Percentiles rank a stretch among this genome's conserved stretches.
These are phyloP conservation scores for Chytridium lagenaria DNA, from an alignment of 371 early-diverging fungal genomes.

Conservation along the genomic window DNA sequence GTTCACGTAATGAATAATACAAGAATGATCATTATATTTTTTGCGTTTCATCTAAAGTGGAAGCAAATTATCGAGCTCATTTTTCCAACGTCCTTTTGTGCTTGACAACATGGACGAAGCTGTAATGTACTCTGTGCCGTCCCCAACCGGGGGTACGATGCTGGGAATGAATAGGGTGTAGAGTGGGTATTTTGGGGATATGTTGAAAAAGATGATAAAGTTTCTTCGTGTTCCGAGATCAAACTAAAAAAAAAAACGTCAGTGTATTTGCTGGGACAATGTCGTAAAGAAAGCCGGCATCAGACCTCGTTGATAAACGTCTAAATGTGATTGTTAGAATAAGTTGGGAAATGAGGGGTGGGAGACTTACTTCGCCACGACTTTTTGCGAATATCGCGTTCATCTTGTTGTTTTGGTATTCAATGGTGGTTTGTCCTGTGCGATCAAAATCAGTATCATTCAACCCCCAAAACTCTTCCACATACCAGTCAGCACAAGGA, in stretches of 20 bases:
- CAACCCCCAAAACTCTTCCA: not conserved
- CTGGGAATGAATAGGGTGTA: not conserved
- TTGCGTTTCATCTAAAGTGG: no score
- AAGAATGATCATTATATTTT: no score
- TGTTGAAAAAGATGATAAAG: constrained; percentile 47
- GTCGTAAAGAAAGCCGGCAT: no score
- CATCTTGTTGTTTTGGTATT: constrained; percentile 37
- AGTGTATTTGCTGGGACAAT: no score
- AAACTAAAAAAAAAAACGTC: constrained; percentile 28
- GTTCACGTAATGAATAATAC: no score
- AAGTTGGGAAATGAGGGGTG: not conserved
- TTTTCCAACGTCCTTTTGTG: not conserved
- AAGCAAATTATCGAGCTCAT: not conserved
- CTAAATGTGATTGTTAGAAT: constrained; percentile 13
- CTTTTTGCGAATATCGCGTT: not conserved
- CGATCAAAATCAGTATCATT: not conserved
- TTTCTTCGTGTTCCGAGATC: constrained; percentile 54
- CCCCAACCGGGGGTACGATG: constrained; percentile 1
- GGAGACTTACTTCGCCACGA: constrained; percentile 38
- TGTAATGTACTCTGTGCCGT: constrained; percentile 1
- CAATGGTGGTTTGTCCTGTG: constrained; percentile 46
- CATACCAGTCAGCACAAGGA: constrained; percentile 40
- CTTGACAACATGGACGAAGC: not conserved
- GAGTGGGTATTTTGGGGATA: constrained; percentile 13
- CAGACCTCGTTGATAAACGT: constrained; percentile 39